A percentile compares a stretch with the other conserved stretches of the same genome.
These are phyloP conservation scores for Cystoderma amianthinum DNA, from an alignment of 768 basidiomycete species.

Conservation along the genomic window DNA sequence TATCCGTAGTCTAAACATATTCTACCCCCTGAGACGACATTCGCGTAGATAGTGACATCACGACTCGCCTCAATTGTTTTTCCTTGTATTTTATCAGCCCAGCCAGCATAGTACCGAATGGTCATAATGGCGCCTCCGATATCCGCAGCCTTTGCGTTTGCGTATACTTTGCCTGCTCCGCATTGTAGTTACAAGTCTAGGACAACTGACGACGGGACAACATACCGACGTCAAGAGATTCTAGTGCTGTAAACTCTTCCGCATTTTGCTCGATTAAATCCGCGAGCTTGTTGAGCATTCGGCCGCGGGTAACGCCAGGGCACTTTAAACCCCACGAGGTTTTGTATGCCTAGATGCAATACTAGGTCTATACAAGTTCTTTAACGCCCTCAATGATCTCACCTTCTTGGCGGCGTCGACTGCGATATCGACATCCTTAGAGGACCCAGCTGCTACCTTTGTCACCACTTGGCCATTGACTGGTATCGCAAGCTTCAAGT, in stretches of 20 bases:
- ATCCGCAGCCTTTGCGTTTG: slow-evolving; percentile 40
- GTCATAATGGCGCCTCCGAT: slow-evolving; percentile 31
- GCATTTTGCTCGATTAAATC: slow-evolving; percentile 53
- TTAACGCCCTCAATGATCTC: too few species aligned
- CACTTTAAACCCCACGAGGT: slow-evolving; percentile 63
- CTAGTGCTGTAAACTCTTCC: slow-evolving; percentile 67
- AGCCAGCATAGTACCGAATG: slow-evolving; percentile 77
- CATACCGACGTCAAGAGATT: slow-evolving; percentile 61
- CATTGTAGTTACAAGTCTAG: too few species aligned
- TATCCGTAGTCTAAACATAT: slow-evolving; percentile 35
- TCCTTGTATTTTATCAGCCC: slow-evolving; percentile 82
- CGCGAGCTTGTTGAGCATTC: slow-evolving; percentile 57
- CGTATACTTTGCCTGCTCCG: slow-evolving; percentile 45
- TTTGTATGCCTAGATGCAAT: slow-evolving; percentile 28
- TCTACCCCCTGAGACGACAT: background rate
- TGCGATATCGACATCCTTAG: slow-evolving; percentile 60
- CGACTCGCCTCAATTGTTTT: slow-evolving; percentile 56
- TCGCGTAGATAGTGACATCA: background rate
- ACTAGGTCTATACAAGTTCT: background rate
- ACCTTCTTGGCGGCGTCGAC: slow-evolving; percentile 52
- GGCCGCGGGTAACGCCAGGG: slow-evolving; percentile 44
- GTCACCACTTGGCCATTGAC: slow-evolving; percentile 55
- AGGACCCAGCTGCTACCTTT: slow-evolving; percentile 42
- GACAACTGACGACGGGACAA: background rate
- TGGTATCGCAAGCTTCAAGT: too few species aligned